A percentile compares a stretch with the other conserved stretches of the same genome.
These are phyloP conservation scores for Gnaphalium uliginosum DNA, from an alignment of 129 eudicot species.

Conservation along the genomic window DNA sequence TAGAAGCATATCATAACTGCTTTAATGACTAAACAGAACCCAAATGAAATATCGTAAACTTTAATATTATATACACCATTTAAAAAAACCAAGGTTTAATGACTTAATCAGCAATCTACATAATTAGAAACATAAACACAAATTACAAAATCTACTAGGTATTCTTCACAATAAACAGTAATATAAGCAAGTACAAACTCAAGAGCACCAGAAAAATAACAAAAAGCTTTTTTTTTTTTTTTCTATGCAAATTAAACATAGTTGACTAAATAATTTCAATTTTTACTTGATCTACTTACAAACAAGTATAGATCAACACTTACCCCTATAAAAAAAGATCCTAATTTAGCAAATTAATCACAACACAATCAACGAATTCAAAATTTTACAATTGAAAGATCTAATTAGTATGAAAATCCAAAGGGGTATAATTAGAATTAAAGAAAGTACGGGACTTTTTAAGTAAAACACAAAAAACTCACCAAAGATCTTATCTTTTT, in stretches of 20 bases:
- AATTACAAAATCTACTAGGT: background rate
- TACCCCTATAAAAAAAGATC: constrained; percentile 21
- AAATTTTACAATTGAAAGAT: constrained; percentile 22
- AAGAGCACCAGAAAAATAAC: background rate
- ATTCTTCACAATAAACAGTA: background rate
- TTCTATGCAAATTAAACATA: background rate
- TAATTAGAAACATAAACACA: background rate
- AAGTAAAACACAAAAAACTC: constrained; percentile 8
- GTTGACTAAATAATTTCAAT: constrained; percentile 29
- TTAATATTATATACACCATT: background rate
- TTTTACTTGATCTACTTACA: constrained; percentile 36
- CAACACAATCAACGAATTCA: constrained; percentile 19
- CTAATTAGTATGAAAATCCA: constrained; percentile 4
- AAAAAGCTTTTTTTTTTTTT: background rate
- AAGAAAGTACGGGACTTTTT: background rate
- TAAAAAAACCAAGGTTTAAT: too few species aligned
- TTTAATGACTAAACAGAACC: background rate
- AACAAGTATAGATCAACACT: constrained; percentile 27
- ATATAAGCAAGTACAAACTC: background rate
- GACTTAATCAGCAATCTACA: background rate
- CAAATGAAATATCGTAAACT: background rate
- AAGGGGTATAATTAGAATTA: constrained; percentile 18
- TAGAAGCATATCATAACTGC: background rate
- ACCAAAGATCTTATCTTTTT: constrained; percentile 23
- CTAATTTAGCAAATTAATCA: constrained; percentile 9